A percentile compares a stretch with the other conserved stretches of the same genome.
phyloP scores from a whole-genome alignment of 2,329 filamentous ascomycete species.

The Penicillium sp. region DNA sequence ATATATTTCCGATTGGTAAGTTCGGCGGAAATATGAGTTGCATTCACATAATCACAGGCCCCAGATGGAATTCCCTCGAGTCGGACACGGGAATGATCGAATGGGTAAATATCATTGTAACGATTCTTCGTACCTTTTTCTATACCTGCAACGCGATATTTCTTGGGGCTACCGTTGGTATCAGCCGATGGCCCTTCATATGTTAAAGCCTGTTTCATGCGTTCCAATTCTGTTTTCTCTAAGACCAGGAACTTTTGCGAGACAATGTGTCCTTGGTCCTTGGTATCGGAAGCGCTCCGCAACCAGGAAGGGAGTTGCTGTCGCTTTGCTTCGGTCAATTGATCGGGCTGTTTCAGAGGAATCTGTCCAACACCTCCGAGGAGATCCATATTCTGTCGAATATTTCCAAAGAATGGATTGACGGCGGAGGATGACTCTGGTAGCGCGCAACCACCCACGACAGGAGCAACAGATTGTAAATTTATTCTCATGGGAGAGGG shows the following conservation, averaged over 20 bases:
- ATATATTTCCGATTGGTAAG: conserved; percentile 91
- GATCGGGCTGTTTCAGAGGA: conserved; percentile 57
- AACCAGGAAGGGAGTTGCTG: conserved; percentile 73
- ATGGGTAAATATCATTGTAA: conserved; percentile 97
- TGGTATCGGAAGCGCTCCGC: conserved; percentile 61
- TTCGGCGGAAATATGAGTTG: conserved; percentile 76
- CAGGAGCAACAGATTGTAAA: conserved; percentile 62
- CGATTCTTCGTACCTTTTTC: conserved; percentile 94
- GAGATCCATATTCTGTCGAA: conserved; percentile 93
- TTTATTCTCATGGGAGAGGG: conserved; percentile 53
- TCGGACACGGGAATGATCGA: conserved; percentile 86
- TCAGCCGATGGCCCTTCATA: conserved; percentile 53
- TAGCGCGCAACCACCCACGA: conserved; percentile 86
- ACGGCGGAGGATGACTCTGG: conserved; percentile 63
- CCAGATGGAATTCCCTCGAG: conserved; percentile 65
- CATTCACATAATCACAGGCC: conserved; percentile 91
- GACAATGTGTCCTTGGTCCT: conserved; percentile 74
- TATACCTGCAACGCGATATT: conserved; percentile 79
- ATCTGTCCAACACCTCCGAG: conserved; percentile 88
- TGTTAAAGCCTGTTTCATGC: conserved; percentile 82
- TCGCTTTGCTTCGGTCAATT: conserved; percentile 48
- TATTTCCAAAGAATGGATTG: conserved; percentile 94
- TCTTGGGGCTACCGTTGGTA: conserved; percentile 40
- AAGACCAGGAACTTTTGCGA: conserved; percentile 81
- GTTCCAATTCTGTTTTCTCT: conserved; percentile 78